These are phyloP conservation scores for Ogataea nitratoaversa DNA, from an alignment of 805 yeast genomes.

Conservation along the genomic window DNA sequence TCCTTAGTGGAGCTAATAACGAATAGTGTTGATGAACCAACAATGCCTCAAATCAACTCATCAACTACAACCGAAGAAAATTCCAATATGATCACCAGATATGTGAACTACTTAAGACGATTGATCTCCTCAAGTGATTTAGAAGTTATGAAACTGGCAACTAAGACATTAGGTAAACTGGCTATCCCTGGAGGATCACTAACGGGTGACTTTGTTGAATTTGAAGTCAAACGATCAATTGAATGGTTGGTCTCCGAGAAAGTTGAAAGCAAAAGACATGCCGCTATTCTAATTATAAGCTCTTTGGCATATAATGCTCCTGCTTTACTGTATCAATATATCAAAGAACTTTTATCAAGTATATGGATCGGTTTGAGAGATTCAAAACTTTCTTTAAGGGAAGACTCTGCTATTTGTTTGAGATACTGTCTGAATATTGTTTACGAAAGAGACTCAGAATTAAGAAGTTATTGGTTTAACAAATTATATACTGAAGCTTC, in stretches of 20 bases:
- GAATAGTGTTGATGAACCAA: slow-evolving; percentile 39
- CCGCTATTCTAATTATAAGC: slow-evolving; percentile 77
- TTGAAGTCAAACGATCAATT: slow-evolving; percentile 81
- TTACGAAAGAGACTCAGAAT: slow-evolving; percentile 67
- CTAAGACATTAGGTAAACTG: slow-evolving; percentile 79
- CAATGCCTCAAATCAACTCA: slow-evolving; percentile 31
- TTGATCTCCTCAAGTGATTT: slow-evolving; percentile 78
- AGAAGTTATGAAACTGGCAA: slow-evolving; percentile 82
- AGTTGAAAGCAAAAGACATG: slow-evolving; percentile 82
- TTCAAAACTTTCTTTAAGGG: slow-evolving; percentile 65
- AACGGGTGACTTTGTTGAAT: slow-evolving; percentile 90
- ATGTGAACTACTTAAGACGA: slow-evolving; percentile 82
- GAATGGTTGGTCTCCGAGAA: slow-evolving; percentile 91
- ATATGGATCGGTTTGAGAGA: slow-evolving; percentile 89
- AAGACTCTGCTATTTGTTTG: slow-evolving; percentile 79
- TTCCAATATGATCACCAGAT: slow-evolving; percentile 83
- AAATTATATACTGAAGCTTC: slow-evolving; percentile 41
- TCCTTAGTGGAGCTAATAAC: slow-evolving; percentile 81
- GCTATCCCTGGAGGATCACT: slow-evolving; percentile 87
- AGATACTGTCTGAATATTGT: slow-evolving; percentile 76
- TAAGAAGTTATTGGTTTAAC: slow-evolving; percentile 73
- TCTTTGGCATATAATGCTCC: slow-evolving; percentile 88
- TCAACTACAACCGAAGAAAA: slow-evolving; percentile 53
- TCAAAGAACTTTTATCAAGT: slow-evolving; percentile 71
- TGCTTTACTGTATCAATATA: slow-evolving; percentile 71